Base-by-base conservation (phyloP, 257 asterid species). In the Scutellaria minor region DNA sequence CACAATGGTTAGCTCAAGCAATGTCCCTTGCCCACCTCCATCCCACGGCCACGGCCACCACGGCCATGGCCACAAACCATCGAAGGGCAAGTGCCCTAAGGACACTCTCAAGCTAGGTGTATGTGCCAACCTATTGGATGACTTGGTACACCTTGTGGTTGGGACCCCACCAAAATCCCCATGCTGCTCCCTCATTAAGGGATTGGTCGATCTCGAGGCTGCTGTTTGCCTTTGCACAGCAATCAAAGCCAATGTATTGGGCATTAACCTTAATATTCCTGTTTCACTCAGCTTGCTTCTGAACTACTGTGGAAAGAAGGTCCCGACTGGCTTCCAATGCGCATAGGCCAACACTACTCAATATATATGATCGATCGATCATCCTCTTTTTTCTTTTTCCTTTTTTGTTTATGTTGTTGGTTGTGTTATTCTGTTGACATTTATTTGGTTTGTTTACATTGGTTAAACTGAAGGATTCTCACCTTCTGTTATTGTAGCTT, bases 171-270 rank as follows among this genome's bases (percentile, higher is more conserved):
- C 47, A 1, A 60, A 60, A 59, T 14, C 47, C 2, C 66, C 64
- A 5, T 81, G 85, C 73, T 81, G 85, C 75, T n/a, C 76, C 1
- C 83, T 81, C 55, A 71, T 81, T 5, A 31, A 40, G 4, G 84
- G 84, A 6, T 55, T 80, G 63, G 76, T 55, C 4, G 84, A 80
- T 63, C 84, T 80, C 5, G 84, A 80, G 61, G 84, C 81, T 0
- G 84, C 84, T 5, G 55, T 76, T 12, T 80, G 84, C 73, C 84
- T 80, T 7, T 80, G 84, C 81, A 80, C 84, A 3, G 84, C 84
- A 41, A 61, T 80, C n/a, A 80, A 76, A 37, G 84, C 84, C 7
- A 67, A 80, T 8, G 67, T 80, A 0, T n/a, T 80, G 64, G 84
- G 84, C 39, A 75, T 66, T 9, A 71, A 75, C 48, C 70, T 75